Evolutionary conservation across 208 protist genomes (phyloP).

Genomic region (Acanthamoeba sp.): DNA sequence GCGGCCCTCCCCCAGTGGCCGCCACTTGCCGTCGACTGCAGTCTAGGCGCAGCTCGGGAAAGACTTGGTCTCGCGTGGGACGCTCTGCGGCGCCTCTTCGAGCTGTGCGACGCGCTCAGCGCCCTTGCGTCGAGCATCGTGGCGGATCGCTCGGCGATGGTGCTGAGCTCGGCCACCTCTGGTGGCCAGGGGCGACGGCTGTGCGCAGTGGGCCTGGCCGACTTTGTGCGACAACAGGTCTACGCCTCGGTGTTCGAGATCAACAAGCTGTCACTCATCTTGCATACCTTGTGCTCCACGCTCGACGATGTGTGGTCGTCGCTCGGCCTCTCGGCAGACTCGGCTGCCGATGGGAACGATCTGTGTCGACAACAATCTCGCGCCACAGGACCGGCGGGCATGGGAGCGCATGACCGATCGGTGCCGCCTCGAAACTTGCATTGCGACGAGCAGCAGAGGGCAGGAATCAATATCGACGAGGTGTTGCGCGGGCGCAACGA

Average conservation of each 20-base stretch:
- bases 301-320: not conserved
- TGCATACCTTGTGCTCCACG: not conserved
- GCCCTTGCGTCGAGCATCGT: not conserved
- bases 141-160: too few species aligned
- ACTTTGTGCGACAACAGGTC: not conserved
- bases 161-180: too few species aligned
- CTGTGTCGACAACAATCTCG: too few species aligned
- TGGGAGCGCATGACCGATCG: not conserved
- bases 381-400: too few species aligned
- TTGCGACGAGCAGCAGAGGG: too few species aligned
- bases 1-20: too few species aligned
- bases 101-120: not conserved
- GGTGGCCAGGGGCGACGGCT: not conserved
- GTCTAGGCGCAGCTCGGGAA: not conserved
- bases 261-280: not conserved
- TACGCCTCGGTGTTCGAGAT: not conserved
- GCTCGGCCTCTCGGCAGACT: too few species aligned
- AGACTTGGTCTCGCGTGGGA: too few species aligned
- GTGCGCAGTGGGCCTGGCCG: not conserved
- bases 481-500: not conserved
- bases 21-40: not conserved
- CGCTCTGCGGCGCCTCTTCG: not conserved
- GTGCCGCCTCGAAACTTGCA: too few species aligned
- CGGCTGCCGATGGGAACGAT: too few species aligned
- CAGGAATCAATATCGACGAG: not conserved